Evolutionary conservation across 1,139 yeast species (phyloP).

Genomic region (Geotrichum restrictum): DNA sequence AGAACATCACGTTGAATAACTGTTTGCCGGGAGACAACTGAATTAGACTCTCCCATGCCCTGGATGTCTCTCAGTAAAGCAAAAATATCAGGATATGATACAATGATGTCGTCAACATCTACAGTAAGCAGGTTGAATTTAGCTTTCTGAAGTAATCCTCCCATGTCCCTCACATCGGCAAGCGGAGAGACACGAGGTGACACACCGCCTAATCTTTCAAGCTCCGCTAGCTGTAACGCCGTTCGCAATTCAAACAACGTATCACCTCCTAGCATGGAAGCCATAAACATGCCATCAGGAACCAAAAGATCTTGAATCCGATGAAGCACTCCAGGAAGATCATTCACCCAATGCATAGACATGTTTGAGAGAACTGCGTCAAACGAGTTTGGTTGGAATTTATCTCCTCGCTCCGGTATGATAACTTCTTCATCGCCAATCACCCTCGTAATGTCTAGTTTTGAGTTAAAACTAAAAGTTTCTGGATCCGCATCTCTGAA

Average conservation of each 20-base stretch:
- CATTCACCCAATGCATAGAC: constrained; percentile 82
- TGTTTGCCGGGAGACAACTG: constrained; percentile 56
- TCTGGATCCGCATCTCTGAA: constrained; percentile 46
- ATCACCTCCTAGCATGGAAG: constrained; percentile 81
- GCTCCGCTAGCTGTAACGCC: constrained; percentile 73
- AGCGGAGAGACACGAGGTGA: constrained; percentile 79
- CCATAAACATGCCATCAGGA: constrained; percentile 82
- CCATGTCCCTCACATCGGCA: constrained; percentile 74
- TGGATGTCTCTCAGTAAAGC: constrained; percentile 68
- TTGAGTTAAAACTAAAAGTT: constrained; percentile 41
- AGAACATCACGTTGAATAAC: constrained; percentile 61
- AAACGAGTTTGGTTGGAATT: constrained; percentile 40
- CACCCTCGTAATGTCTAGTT: constrained; percentile 46
- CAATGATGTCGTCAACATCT: constrained; percentile 79
- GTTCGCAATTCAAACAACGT: constrained; percentile 77
- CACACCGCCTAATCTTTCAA: constrained; percentile 74
- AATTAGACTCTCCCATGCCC: constrained; percentile 81
- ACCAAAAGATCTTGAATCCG: constrained; percentile 59
- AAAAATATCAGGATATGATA: constrained; percentile 73
- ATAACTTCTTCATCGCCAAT: constrained; percentile 64
- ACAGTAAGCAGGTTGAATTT: constrained; percentile 77
- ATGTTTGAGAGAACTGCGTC: constrained; percentile 75
- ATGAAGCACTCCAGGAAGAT: constrained; percentile 60
- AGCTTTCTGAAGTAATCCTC: constrained; percentile 65
- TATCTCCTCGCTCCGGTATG: constrained; percentile 17